Conservation (phyloP, 371 early-diverging fungal species). For the Blastocladiella emersonii region DNA sequence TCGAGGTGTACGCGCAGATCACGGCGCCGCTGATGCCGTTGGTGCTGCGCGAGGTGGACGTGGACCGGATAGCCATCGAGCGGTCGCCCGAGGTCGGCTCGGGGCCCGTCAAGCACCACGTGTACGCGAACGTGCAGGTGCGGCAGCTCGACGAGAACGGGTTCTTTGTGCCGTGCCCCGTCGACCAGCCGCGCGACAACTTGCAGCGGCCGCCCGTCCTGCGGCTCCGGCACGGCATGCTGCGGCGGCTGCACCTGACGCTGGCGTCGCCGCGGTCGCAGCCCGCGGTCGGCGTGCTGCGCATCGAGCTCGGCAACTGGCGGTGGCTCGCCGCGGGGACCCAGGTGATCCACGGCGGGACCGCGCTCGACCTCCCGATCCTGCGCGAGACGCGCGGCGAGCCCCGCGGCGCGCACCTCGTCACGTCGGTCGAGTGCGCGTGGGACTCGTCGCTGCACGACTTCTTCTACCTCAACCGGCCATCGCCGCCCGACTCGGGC, state of each 20-base stretch:
- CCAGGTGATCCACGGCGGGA: background rate
- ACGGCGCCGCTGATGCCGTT: background rate
- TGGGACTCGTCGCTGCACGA: conserved; percentile 24
- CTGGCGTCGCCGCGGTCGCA: background rate
- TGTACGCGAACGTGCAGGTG: background rate
- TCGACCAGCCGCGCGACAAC: background rate
- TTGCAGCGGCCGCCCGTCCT: background rate
- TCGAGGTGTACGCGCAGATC: background rate
- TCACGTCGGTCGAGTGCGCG: conserved; percentile 10
- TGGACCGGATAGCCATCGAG: background rate
- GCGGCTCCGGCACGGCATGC: background rate
- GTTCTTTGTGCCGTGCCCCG: background rate
- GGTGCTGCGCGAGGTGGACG: background rate
- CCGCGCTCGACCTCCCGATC: background rate
- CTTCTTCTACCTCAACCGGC: conserved; percentile 14
- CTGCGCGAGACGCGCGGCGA: background rate
- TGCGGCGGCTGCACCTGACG: background rate
- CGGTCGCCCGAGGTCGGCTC: background rate
- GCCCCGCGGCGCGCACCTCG: background rate
- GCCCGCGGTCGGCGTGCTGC: background rate
- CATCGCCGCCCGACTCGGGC: background rate
- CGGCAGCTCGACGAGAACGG: background rate
- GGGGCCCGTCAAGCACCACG: background rate
- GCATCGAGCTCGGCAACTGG: background rate
- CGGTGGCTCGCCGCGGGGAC: background rate